Base-by-base conservation (phyloP, 768 basidiomycete genomes). In the Filobasidium wieringae region DNA sequence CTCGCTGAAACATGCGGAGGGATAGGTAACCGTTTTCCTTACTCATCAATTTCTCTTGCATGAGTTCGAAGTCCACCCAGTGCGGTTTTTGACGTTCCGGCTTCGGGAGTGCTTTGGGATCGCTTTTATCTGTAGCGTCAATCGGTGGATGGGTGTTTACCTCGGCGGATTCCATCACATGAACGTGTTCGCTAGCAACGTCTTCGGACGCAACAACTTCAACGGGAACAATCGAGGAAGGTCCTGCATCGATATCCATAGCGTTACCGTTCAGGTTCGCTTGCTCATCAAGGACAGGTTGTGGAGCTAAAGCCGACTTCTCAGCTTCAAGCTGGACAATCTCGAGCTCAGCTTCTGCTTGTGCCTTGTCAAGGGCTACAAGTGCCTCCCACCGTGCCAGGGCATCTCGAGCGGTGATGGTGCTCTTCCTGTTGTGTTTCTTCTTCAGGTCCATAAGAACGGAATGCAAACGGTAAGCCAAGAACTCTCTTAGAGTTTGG, bases 381-480 rank as follows among this genome's bases (percentile, higher is more conserved):
- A 47, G 43, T 4, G 22, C 22, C 22, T 4, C 14, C 43, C 43
- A 47, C 11, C 43, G 43, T 2, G 22, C 22, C 24, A 47, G 22
- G 22, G 43, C 43, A 24, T 47, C 61, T 9, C 47, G 31, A 7
- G 63, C 64, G 15, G 59, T 36, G 5, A 60, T 27, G 15, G 31
- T 51, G 32, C 19, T 56, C 57, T 50, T 64, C 51, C 61, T 55
- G 45, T 54, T 47, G 40, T 55, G 47, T 75, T 91, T 90, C 71
- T 88, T 81, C 77, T 88, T 90, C 64, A 99, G 76, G 70, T 96
- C 90, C 1, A 80, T 81, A 52, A 97, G 75, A 51, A 97, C 84
- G 1, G 87, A 87, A 1, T 87, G 87, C n/a, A 97, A 79, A n/a
- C 88, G 81, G 67, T 84, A 87, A 72, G 89, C 87, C 64, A 99